These are phyloP conservation scores for Aphanomyces euteiches DNA, from an alignment of 352 stramenopile genomes.

Conservation along the genomic window DNA sequence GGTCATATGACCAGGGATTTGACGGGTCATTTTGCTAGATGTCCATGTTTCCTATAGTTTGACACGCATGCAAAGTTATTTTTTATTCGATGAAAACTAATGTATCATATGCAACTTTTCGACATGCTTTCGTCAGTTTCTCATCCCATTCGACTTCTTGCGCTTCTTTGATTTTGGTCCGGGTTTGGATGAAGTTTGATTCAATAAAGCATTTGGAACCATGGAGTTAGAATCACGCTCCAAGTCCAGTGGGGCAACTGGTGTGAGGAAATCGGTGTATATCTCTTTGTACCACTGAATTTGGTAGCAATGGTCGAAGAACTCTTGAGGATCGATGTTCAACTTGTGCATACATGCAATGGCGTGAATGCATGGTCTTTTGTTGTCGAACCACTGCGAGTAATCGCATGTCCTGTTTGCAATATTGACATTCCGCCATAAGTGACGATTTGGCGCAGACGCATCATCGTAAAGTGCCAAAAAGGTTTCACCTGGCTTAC, in stretches of 20 bases:
- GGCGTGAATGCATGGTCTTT: background rate
- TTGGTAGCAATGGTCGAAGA: background rate
- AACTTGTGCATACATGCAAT: background rate
- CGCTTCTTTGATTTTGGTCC: background rate
- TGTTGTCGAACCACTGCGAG: background rate
- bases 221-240: background rate
- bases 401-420: background rate
- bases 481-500: background rate
- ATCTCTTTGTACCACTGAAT: background rate
- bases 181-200: background rate
- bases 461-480: background rate
- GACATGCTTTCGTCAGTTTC: background rate
- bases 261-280: background rate
- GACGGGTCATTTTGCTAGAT: too few species aligned
- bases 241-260: background rate
- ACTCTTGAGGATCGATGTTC: background rate
- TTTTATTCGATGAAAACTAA: background rate
- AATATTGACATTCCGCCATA: background rate
- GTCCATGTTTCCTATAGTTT: too few species aligned
- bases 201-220: background rate
- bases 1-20: too few species aligned
- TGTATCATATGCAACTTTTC: background rate
- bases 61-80: too few species aligned
- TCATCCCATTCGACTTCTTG: background rate
- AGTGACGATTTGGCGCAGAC: background rate